A percentile compares a stretch with the other conserved stretches of the same genome.
phyloP scores from a whole-genome alignment of 1,284 basidiomycete species.

The Ganoderma sinense region DNA sequence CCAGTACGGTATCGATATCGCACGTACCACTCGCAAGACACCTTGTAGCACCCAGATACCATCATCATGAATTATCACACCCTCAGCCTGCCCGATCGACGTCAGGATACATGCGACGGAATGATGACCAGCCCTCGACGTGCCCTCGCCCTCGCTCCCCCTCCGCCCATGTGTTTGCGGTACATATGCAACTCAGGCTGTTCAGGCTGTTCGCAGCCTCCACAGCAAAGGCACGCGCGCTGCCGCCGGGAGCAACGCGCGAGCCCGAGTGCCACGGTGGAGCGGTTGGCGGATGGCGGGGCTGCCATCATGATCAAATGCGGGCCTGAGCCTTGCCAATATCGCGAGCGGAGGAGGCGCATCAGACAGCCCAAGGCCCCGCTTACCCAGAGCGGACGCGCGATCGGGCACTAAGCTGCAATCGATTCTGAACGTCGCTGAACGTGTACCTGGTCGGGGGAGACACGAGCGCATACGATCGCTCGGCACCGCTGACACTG shows the following conservation, averaged over 20 bases:
- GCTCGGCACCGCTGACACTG: too few relatives aligned
- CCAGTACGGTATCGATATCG: conserved; percentile 18
- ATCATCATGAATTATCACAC: conserved; percentile 18
- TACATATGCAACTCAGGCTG: too few relatives aligned
- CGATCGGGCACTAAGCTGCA: neutral
- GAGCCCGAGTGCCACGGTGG: neutral
- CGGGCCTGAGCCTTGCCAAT: too few relatives aligned
- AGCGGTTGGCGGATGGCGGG: too few relatives aligned
- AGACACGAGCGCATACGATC: too few relatives aligned
- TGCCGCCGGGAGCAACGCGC: neutral
- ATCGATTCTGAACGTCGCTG: too few relatives aligned
- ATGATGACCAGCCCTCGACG: neutral
- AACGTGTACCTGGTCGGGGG: neutral
- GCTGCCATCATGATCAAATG: neutral
- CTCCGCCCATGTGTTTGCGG: neutral
- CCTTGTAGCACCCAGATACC: conserved; percentile 29
- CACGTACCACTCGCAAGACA: conserved; percentile 10
- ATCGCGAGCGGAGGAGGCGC: neutral
- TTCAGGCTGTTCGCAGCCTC: too few relatives aligned
- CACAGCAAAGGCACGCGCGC: neutral
- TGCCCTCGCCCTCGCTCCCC: neutral
- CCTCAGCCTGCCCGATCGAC: neutral
- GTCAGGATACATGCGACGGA: neutral
- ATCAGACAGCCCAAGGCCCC: neutral
- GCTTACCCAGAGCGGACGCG: neutral